Base-by-base conservation (phyloP, 495 filamentous ascomycete species). In the Umbilicaria muhlenbergii region DNA sequence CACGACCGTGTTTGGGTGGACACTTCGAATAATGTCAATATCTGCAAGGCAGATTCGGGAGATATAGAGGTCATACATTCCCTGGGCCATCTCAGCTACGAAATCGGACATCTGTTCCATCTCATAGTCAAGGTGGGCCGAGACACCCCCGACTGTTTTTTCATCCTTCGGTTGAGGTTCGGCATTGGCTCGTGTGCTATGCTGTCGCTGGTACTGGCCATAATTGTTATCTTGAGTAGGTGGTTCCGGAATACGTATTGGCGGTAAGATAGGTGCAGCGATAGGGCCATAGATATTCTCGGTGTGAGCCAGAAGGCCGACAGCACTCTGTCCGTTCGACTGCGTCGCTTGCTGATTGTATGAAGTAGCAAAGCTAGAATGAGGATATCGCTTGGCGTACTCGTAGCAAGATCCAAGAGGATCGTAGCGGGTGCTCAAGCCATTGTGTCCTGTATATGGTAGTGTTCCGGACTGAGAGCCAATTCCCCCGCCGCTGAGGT, bases 91-190 rank as follows among this genome's bases (percentile, higher is more conserved):
- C 56, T 94, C 83, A 41, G 86, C 79, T 57, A 99, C 91, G 65
- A 94, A 99, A 56, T 95, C 88, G 43, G 87, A 83, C 87, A 96
- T 99, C 60, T 85, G 71, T 51, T 94, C 87, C 78, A 96, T 91
- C 59, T 96, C 91, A 62, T 99, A 99, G 68, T 99, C 92, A 59
- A 99, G 75, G 61, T 92, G 81, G 43, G 85, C 84, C 53, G 91
- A 88, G 34, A 99, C 92, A 52, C 91, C 91, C 66, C 91, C 91
- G 61, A 73, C 68, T 5, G 70, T 54, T 49, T 71, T 73, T 39
- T 73, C 67, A 50, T 71, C 70, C 56, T 69, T 75, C 15, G 53
- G 62, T 34, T 49, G 47, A 19, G 59, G 61, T 46, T 69, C 63
- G 38, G 56, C 54, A 32, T 33, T 39, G 32, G 33, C 38, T 17